Base-by-base conservation (phyloP, 208 protist species). In the Angomonas deanei region DNA sequence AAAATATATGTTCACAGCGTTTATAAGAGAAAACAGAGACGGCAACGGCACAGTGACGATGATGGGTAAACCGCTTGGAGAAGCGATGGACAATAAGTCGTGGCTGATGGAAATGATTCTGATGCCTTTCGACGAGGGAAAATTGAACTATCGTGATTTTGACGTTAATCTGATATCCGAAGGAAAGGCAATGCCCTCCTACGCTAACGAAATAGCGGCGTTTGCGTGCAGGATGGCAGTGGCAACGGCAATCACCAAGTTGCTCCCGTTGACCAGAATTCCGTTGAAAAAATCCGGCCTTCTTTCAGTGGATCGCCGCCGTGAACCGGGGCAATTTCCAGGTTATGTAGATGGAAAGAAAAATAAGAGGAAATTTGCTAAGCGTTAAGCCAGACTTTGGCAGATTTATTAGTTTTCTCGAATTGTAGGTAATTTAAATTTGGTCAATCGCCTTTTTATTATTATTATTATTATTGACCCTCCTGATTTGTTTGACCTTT, bases 81-180 rank as follows among this genome's bases (percentile, higher is more conserved):
- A 81, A 13, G 79, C 76, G 6, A 80, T 93, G 36, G 86, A 93
- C 59, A 76, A 92, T 52, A 93, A 96, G 66, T 80, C 89, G 30
- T 96, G 89, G 86, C 61, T 93, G 32, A 91, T 96, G 84, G 89
- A 96, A 69, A 91, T 93, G 84, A 72, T 93, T 27, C 61, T 96
- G 30, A 88, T 88, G 80, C 86, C 86, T 3, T 96, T 96, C 72
- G 89, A 96, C 50, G 89, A 96, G 61, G 89, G 86, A 2, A 86
- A 80, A 21, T 72, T 96, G 21, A 68, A 92, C 46, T 92, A 83
- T 39, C 77, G 74, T 52, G 89, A 96, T 50, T 96, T 96, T 67
- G 89, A 96, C 59, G 80, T 93, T 2, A 86, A 84, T 30, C 80
- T 96, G 53, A 69, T 93, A 24, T 82, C 80, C 3, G 86, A 96